Evolutionary conservation across 331 rosid species (phyloP).

Genomic region (Cucumis variabilis): DNA sequence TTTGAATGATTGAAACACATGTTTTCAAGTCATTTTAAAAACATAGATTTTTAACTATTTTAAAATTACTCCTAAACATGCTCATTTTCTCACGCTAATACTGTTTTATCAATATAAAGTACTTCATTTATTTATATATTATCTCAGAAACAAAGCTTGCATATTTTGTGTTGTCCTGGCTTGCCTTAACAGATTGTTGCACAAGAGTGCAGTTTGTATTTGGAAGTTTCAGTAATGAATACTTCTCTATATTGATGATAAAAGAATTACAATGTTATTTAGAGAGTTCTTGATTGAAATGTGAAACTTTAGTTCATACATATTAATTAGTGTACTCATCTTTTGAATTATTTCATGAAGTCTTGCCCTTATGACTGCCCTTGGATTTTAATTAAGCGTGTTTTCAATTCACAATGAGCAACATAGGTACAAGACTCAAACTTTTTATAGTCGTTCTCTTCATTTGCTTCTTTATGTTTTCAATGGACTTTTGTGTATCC

Average conservation of each 20-base stretch:
- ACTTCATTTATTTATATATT: background rate
- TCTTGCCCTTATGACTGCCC: background rate
- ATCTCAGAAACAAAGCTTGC: background rate
- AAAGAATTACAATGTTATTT: background rate
- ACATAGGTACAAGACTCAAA: constrained; percentile 49
- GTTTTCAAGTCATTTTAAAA: too few species aligned
- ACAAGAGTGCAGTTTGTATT: too few species aligned
- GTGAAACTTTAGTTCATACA: background rate
- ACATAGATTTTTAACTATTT: too few species aligned
- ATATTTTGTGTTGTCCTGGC: background rate
- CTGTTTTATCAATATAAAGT: background rate
- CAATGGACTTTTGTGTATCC: constrained; percentile 53
- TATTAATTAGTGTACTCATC: background rate
- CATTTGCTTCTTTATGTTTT: constrained; percentile 50
- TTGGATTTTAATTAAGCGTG: background rate
- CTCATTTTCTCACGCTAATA: background rate
- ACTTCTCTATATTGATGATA: background rate
- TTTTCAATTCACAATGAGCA: constrained; percentile 41
- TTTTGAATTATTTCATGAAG: background rate
- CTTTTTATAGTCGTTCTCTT: constrained; percentile 39
- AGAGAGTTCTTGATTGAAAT: background rate
- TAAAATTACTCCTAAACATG: too few species aligned
- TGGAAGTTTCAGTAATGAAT: too few species aligned
- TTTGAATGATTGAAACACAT: too few species aligned
- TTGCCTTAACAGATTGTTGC: background rate